Evolutionary conservation across 768 basidiomycete genomes (phyloP), one percentile per base, ranked within the genome.

Genomic region (Hygrocybe coccinea): DNA sequence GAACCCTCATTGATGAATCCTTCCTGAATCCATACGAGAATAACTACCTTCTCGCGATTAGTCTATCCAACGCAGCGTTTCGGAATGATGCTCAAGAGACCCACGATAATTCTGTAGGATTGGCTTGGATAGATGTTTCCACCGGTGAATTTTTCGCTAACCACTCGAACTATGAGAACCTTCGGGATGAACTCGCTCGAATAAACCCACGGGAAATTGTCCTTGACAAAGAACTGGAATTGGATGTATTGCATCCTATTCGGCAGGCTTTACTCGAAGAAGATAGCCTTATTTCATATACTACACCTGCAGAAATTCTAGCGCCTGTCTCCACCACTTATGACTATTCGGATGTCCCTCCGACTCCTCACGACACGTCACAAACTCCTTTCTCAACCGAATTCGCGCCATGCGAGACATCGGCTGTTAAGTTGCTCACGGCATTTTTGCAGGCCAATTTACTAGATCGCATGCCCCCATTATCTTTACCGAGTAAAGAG

Each of bases 81-180:
- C 41, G 24, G 15, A 21, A 15, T 7, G 35, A 35, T 17, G 29
- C 29, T 46, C 22, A 12, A 5, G n/a, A 9, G 3, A 19, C 50
- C 11, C n/a, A 12, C 10, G 25, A 2, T 10, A 35, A 53, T 24
- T 51, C 66, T 7, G 56, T 83, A n/a, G 91, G 91, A 1, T 73
- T 98, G 38, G 93, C 94, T 5, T 97, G 94, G 87, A 92, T 91
- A 22, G 95, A 98, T 65, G 82, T 97, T 15, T 94, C 95, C 12
- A 97, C 94, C 0, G 91, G 92, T 57, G 94, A 95, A 65, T 91
- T 95, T 68, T 93, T 89, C 68, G 86, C 89, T 10, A 89, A 89
- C 60, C 67, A 69, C 5, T 77, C 81, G 10, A 69, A 74, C 2
- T 47, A 77, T 14, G 81, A 82, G 21, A 73, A 67, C 38, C 70